Base-by-base conservation (phyloP, 2,329 filamentous ascomycete genomes). In the Biscogniauxia mediterranea region DNA sequence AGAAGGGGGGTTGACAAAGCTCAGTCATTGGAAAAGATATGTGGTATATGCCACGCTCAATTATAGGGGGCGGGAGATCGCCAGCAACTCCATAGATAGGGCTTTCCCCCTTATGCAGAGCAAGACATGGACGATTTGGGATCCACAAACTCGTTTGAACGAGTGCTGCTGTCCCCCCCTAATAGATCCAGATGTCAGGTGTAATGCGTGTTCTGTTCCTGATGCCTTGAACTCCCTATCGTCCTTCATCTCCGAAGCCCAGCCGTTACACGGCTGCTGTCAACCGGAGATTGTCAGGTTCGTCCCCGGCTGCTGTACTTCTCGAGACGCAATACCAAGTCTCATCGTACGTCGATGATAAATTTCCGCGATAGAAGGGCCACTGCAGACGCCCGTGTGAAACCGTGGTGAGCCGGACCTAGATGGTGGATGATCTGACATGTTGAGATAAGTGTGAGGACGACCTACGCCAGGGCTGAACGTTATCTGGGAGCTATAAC, bases 281-380 rank as follows among this genome's bases (percentile, higher is more conserved):
- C 59, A 54, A 58, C 42, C 13, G 42, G 55, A 19, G 21, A 23
- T 49, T 23, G 32, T 32, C 38, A 54, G 53, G 58, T 42, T 62
- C 66, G 57, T 65, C 57, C 61, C 64, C 62, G 19, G 15, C 60
- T 68, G 66, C 23, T 28, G 62, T 68, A 60, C 55, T 54, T 52
- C 62, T 25, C 58, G 58, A 64, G 61, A 63, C 57, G 59, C 59
- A 62, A 54, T 60, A 62, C 60, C 58, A 64, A 58, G 38, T n/a
- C 38, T 19, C 32, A 13, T 25, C 20, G 17, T 50, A 58, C 28
- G 20, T 61, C 26, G 51, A 56, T 56, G 59, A 60, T 62, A 67
- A 61, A 62, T 57, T 54, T 58, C 46, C 19, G 26, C 51, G 13
- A 46, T 46, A n/a, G 38, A 46, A 46, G 32, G 20, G 20, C 28